Conservation (phyloP, 371 early-diverging fungal genomes). For the Apophysomyces sp. region DNA sequence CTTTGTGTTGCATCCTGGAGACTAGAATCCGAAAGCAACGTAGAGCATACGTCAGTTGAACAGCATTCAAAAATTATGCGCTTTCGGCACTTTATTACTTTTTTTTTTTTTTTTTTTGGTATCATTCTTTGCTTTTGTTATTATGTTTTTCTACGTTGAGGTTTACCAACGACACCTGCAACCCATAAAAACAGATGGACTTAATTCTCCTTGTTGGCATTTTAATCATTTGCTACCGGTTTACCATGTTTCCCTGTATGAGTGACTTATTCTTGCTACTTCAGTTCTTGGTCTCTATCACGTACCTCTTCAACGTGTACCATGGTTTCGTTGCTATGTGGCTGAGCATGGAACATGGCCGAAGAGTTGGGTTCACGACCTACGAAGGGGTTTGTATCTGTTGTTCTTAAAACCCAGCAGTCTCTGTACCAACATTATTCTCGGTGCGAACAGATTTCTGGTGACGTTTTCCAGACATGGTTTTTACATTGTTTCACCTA, state of each 20-base stretch:
- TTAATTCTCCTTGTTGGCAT: background rate
- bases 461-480: background rate
- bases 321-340: background rate
- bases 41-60: background rate
- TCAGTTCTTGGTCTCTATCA: constrained; percentile 6
- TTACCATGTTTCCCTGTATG: background rate
- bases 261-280: constrained; percentile 9
- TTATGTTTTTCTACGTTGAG: constrained; percentile 1
- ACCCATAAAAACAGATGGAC: background rate
- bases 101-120: background rate
- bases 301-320: constrained; percentile 1
- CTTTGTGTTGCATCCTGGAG: background rate
- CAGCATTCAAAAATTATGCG: background rate
- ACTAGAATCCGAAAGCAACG: no score
- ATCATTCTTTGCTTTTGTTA: background rate
- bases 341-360: constrained; percentile 4
- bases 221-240: background rate
- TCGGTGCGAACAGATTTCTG: background rate
- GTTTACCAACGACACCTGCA: constrained; percentile 3
- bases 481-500: no score
- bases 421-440: background rate
- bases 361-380: constrained; percentile 5
- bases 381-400: background rate
- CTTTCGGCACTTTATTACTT: background rate
- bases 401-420: background rate